Conservation (phyloP, 331 rosid genomes). For the Pyrus hybrid region DNA sequence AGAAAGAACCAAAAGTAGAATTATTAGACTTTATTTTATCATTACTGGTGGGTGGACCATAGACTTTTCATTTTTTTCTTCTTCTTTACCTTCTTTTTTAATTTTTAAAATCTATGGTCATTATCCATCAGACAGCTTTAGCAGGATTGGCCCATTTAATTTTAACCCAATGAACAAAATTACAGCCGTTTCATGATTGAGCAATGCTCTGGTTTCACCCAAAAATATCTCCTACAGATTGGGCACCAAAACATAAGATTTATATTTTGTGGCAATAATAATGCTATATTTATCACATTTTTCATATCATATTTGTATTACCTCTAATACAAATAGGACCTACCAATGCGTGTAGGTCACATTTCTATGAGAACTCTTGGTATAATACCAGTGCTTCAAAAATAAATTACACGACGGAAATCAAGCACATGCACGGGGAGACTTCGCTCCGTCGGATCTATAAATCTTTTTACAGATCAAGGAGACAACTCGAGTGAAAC, state of each 20-base stretch:
- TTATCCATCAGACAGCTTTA: neutral
- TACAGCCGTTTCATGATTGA: neutral
- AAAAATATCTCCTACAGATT: neutral
- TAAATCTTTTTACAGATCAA: neutral
- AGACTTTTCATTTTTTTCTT: conserved; percentile 1
- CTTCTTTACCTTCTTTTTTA: too few species aligned
- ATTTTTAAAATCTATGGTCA: neutral
- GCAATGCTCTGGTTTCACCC: neutral
- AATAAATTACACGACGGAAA: too few species aligned
- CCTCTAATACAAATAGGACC: too few species aligned
- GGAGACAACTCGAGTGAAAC: neutral
- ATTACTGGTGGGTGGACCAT: conserved; percentile 17
- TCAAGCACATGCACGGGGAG: neutral
- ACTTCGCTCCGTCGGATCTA: neutral
- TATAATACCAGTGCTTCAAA: neutral
- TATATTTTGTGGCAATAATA: too few species aligned
- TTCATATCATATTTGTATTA: too few species aligned
- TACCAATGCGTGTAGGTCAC: too few species aligned
- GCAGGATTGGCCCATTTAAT: neutral
- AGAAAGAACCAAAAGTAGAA: neutral
- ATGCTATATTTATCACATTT: too few species aligned
- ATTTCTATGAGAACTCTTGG: neutral
- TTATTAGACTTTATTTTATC: neutral
- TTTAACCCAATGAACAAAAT: neutral
- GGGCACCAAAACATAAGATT: neutral